Evolutionary conservation across 108 stramenopile genomes (phyloP), one percentile per base, ranked within the genome.

Genomic region (Epipyxis sp.): DNA sequence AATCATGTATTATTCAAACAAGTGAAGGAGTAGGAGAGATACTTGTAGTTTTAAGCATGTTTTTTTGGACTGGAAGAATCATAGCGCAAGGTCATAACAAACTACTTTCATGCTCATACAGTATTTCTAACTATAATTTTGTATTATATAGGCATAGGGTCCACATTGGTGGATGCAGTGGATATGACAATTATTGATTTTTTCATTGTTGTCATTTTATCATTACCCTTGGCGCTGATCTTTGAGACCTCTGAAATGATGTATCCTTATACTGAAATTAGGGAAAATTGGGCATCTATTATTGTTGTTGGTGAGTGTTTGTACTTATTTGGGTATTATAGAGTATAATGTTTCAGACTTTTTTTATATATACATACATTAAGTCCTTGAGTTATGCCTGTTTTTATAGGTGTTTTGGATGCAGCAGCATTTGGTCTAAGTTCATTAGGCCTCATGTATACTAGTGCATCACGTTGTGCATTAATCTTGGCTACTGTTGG

Each of bases 361-460:
- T n/a, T n/a, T n/a, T n/a, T n/a, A n/a, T n/a, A n/a, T n/a, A n/a
- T n/a, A n/a, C n/a, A n/a, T n/a, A n/a, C n/a, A n/a, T n/a, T n/a
- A n/a, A n/a, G n/a, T n/a, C n/a, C n/a, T n/a, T n/a, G n/a, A n/a
- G n/a, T n/a, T n/a, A n/a, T n/a, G n/a, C n/a, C n/a, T n/a, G n/a
- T n/a, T n/a, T n/a, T n/a, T n/a, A n/a, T n/a, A n/a, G n/a, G n/a
- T n/a, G n/a, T n/a, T n/a, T n/a, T n/a, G 10, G 71, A 74, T 43
- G 46, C 71, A 10, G n/a, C 34, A 10, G 6, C 71, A 10, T 57
- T 74, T 20, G 27, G n/a, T 34, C 50, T 74, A 32, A 57, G 71
- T 74, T 43, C 71, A 39, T 27, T 74, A 37, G 71, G 71, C 34
- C 71, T 43, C 10, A 74, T 74, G n/a, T 74, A 74, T 25, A 34